Conservation (phyloP, 345 rosid species). For the Lenwebbia sp. region DNA sequence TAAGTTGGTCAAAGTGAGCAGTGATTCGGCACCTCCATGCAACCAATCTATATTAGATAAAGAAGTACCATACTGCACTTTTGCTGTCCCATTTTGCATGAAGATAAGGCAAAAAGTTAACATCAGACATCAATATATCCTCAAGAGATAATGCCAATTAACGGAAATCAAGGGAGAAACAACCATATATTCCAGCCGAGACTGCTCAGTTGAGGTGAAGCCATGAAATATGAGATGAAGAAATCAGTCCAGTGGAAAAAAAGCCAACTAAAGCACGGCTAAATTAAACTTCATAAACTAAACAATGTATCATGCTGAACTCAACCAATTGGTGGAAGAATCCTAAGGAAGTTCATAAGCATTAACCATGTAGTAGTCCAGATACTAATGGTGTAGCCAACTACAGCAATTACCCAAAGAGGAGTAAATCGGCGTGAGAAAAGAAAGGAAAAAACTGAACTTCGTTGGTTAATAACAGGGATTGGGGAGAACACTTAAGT, state of each 20-base stretch:
- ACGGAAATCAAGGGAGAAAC: not conserved
- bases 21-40: conserved; percentile 91
- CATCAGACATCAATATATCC: not conserved
- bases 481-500: too few relatives aligned
- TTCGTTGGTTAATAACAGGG: too few relatives aligned
- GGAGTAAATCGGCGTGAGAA: too few relatives aligned
- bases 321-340: too few relatives aligned
- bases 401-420: too few relatives aligned
- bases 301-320: too few relatives aligned
- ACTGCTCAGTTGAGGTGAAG: conserved; percentile 31
- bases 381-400: too few relatives aligned
- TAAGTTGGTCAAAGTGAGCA: conserved; percentile 73
- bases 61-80: conserved; percentile 77
- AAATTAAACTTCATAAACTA: too few relatives aligned
- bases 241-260: conserved; percentile 2
- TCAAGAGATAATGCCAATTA: not conserved
- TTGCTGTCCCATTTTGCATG: conserved; percentile 37
- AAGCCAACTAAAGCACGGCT: not conserved
- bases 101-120: not conserved
- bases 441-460: too few relatives aligned
- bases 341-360: too few relatives aligned
- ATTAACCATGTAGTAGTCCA: too few relatives aligned
- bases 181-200: conserved; percentile 90
- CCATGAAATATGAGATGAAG: conserved; percentile 3
- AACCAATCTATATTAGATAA: conserved; percentile 90